These are phyloP conservation scores for Boletus fagicola DNA, from an alignment of 768 basidiomycete genomes.

Conservation along the genomic window DNA sequence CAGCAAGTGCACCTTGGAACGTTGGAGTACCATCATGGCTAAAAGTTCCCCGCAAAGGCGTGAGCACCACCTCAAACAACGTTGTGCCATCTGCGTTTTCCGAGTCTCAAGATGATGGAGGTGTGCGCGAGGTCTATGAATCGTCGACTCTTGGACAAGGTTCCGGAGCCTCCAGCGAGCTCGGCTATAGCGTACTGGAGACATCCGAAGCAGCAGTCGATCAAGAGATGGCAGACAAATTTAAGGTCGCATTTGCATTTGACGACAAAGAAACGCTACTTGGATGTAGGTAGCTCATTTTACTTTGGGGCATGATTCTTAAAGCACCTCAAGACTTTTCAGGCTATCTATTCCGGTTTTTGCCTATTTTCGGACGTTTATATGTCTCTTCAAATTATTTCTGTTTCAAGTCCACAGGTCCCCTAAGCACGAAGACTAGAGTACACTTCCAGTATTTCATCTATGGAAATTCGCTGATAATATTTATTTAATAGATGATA, in stretches of 20 bases:
- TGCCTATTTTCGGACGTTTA: conserved; percentile 87
- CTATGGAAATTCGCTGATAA: conserved; percentile 3
- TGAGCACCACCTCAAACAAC: conserved; percentile 35
- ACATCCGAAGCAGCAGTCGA: conserved; percentile 64
- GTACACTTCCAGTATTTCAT: conserved; percentile 45
- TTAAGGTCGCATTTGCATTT: conserved; percentile 78
- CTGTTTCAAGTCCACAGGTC: conserved; percentile 90
- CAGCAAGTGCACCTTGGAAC: conserved; percentile 44
- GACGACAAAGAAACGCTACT: conserved; percentile 84
- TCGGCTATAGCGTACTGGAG: conserved; percentile 83
- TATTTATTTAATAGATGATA: conserved; percentile 68
- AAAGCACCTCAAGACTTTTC: conserved; percentile 69
- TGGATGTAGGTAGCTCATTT: conserved; percentile 64
- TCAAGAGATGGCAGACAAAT: conserved; percentile 67
- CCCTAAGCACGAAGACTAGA: conserved; percentile 75
- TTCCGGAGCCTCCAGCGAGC: conserved; percentile 46
- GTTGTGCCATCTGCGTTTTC: conserved; percentile 20
- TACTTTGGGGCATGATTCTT: neutral
- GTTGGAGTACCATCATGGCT: conserved; percentile 75
- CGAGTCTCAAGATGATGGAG: conserved; percentile 29
- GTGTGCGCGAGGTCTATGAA: conserved; percentile 59
- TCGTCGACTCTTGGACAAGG: conserved; percentile 18
- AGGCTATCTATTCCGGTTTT: conserved; percentile 82
- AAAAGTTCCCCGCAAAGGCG: conserved; percentile 43
- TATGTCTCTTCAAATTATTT: conserved; percentile 92